These are phyloP conservation scores for Ceratocystis destructans DNA, from an alignment of 2,329 filamentous ascomycete species.

Conservation along the genomic window DNA sequence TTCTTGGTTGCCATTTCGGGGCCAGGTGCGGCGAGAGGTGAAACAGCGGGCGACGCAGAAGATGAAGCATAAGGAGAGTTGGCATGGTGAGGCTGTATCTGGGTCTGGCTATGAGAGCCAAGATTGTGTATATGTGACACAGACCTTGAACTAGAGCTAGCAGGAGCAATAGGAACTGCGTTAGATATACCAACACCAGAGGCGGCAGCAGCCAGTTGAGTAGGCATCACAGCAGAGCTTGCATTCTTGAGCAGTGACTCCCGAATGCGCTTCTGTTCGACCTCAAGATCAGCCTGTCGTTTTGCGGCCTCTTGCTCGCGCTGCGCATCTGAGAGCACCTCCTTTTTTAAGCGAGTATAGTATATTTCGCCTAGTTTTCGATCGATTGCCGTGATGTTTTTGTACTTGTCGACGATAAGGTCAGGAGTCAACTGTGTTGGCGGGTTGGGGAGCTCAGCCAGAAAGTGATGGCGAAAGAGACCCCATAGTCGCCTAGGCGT, in stretches of 20 bases:
- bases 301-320: constrained; percentile 12
- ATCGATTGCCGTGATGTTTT: constrained; percentile 17
- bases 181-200: constrained; percentile 12
- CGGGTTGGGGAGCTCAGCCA: constrained; percentile 45
- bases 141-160: not conserved
- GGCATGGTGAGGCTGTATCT: not conserved
- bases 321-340: constrained; percentile 16
- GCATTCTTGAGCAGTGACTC: constrained; percentile 13
- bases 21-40: constrained; percentile 16
- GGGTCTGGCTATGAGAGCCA: not conserved
- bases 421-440: constrained; percentile 15
- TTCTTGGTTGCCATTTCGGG: constrained; percentile 18
- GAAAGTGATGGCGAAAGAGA: constrained; percentile 62
- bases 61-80: not conserved
- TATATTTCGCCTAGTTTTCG: constrained; percentile 16
- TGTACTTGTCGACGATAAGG: constrained; percentile 12
- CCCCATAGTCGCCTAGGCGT: constrained; percentile 64
- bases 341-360: constrained; percentile 17
- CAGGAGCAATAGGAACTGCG: constrained; percentile 14
- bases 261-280: constrained; percentile 15
- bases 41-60: constrained; percentile 2
- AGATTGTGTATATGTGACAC: not conserved
- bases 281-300: constrained; percentile 11
- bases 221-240: not conserved
- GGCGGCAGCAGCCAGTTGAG: constrained; percentile 13